Evolutionary conservation across 305 asterid species (phyloP), one percentile per base, ranked within the genome.

Genomic region (Solanum chacoense): DNA sequence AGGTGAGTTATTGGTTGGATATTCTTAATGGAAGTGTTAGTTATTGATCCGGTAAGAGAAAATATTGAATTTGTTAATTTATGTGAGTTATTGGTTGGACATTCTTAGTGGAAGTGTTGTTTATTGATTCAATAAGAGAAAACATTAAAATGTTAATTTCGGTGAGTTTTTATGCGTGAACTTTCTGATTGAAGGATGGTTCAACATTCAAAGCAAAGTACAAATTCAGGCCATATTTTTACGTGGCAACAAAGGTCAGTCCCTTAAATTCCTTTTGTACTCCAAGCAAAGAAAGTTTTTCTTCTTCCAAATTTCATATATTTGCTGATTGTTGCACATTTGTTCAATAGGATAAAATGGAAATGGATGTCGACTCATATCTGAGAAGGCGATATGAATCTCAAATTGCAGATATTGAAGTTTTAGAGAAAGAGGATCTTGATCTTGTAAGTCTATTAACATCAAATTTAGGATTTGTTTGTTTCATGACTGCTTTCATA

Each of bases 311-410:
- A 26, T 72, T 69, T 86, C 28, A 32, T 78, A 71, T 85, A 35
- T 55, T 42, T 50, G 63, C 69, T 86, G 28, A 87, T 65, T 74
- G 31, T 89, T 85, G 89, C 37, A 22, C 89, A 87, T 24, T 87
- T 55, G 8, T 50, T 55, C 34, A 32, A 31, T n/a, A 97, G 99
- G 95, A 93, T 29, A 95, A 96, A 91, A 95, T 93, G 98, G 99
- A 97, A 92, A 95, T 93, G 95, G 99, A 97, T 32, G 99, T 97
- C 55, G 99, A 97, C 38, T 96, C 98, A 16, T 95, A 96, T 94
- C 89, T 97, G 93, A 95, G 98, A 94, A 94, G 99, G 93, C 97
- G 98, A 24, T 97, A 95, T 45, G 98, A 94, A 92, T 98, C 98
- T 84, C 98, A 96, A 93, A 93, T 97, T 85, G 97, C 96, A 26